Evolutionary conservation across 306 rosid species (phyloP).

Genomic region (Dryas alaskensis): DNA sequence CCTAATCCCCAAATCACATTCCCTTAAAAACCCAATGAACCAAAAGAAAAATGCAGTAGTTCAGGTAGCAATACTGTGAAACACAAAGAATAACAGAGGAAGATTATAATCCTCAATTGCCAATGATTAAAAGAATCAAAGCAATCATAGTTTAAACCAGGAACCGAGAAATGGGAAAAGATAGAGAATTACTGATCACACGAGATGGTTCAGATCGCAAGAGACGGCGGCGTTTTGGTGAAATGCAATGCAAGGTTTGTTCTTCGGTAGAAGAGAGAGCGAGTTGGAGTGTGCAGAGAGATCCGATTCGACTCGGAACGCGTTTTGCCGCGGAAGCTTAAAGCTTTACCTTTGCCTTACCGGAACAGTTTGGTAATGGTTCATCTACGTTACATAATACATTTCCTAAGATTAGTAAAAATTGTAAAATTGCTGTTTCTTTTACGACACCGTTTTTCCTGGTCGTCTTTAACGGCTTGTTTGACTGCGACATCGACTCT

Average conservation of each 20-base stretch:
- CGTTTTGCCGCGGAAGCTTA: neutral
- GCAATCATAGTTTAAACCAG: neutral
- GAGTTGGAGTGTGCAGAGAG: conserved; percentile 1
- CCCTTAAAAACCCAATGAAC: neutral
- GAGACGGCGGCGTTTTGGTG: neutral
- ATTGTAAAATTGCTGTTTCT: neutral
- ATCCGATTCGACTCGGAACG: conserved; percentile 16
- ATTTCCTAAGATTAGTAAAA: neutral
- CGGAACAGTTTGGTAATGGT: neutral
- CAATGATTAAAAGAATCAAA: neutral
- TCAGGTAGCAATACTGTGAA: neutral
- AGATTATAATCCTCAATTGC: neutral
- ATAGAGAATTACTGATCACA: neutral
- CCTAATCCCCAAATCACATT: conserved; percentile 22
- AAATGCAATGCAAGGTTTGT: neutral
- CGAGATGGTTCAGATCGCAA: neutral
- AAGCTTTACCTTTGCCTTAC: neutral
- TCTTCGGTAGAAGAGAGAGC: neutral
- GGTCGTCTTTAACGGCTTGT: neutral
- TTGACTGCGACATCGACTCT: neutral
- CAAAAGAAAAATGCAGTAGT: neutral
- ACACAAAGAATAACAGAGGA: neutral
- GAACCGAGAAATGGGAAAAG: neutral
- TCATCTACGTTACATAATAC: neutral
- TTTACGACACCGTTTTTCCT: neutral